Conservation (phyloP, 1,284 basidiomycete genomes). For the Coniferiporia sulphurascens region DNA sequence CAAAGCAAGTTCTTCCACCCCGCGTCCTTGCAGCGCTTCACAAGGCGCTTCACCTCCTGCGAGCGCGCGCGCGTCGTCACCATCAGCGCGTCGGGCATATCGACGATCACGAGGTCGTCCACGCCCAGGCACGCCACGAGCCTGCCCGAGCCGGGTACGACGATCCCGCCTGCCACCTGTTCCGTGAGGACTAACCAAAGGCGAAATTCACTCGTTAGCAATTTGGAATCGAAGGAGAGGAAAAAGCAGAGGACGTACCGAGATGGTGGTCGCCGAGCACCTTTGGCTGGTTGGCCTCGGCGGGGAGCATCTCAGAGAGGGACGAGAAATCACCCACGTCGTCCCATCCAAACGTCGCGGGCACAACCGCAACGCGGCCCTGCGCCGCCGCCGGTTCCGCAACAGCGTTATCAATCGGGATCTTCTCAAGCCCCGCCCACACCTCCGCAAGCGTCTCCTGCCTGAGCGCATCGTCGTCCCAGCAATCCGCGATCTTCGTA, state of each 20-base stretch:
- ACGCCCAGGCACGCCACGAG: slow-evolving; percentile 76
- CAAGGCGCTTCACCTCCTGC: slow-evolving; percentile 78
- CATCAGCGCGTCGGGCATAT: slow-evolving; percentile 80
- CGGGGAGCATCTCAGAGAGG: slow-evolving; percentile 72
- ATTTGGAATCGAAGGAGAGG: background rate
- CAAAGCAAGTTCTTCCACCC: slow-evolving; percentile 68
- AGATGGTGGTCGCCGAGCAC: slow-evolving; percentile 65
- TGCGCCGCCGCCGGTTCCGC: slow-evolving; percentile 75
- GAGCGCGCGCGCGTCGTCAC: slow-evolving; percentile 83
- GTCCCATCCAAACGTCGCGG: slow-evolving; percentile 86
- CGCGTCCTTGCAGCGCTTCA: slow-evolving; percentile 68
- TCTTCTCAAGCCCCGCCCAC: slow-evolving; percentile 75
- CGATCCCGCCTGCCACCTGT: slow-evolving; percentile 79
- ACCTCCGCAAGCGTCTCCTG: slow-evolving; percentile 52
- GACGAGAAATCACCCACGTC: slow-evolving; percentile 86
- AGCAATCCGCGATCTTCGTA: slow-evolving; percentile 58
- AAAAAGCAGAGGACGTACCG: slow-evolving; percentile 40
- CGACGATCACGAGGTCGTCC: slow-evolving; percentile 80
- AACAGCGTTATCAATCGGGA: slow-evolving; percentile 79
- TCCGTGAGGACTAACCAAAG: slow-evolving; percentile 67
- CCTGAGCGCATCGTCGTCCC: slow-evolving; percentile 60
- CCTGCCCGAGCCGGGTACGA: slow-evolving; percentile 76
- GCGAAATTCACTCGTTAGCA: background rate
- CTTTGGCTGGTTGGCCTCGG: slow-evolving; percentile 74
- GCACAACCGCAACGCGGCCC: slow-evolving; percentile 76